Base-by-base conservation (phyloP, 2,329 filamentous ascomycete species). In the Stylonectria norvegica region DNA sequence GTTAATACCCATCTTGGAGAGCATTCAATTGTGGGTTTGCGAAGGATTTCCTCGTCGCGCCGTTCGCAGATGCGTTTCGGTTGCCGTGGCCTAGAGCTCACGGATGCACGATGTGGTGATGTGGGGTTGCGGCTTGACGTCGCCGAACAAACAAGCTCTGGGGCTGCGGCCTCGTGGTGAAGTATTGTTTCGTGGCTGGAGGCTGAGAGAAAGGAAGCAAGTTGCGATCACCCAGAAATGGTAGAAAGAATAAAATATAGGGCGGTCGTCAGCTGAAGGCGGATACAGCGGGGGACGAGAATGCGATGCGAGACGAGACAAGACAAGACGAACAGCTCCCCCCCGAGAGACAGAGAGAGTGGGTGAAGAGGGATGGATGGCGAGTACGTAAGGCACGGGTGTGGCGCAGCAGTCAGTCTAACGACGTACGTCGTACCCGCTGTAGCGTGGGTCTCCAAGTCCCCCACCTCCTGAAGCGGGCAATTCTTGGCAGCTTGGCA, bases 1-100 rank as follows among this genome's bases (percentile, higher is more conserved):
- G 60, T 84, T 73, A 65, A 84, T 70, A 56, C 80, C 80, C 77
- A 83, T 82, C 20, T 45, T 49, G 44, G 28, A 42, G 31, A 23
- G 30, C 20, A 40, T 37, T 23, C 35, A 36, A 36, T 22, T 22
- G 16, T 32, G 30, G 30, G 34, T 25, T 37, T 29, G 36, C 22
- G 19, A 38, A 25, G 34, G 36, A 8, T 15, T 10, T 10, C 9
- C 8, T 6, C 8, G 27, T 30, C 27, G 27, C 15, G 27, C 8
- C 6, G 14, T 9, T 30, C 15, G 27, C 6, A 8, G 27, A 6
- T 15, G 27, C 15, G 9, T 12, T 25, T 12, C 22, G 7, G 22
- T 30, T 14, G 9, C 6, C 14, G 9, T 6, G 27, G 6, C 14
- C 6, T 9, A 30, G 14, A 15, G 27, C 14, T 30, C 27, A 14